Base-by-base conservation (phyloP, 257 asterid species). In the Solanum dulcamara region DNA sequence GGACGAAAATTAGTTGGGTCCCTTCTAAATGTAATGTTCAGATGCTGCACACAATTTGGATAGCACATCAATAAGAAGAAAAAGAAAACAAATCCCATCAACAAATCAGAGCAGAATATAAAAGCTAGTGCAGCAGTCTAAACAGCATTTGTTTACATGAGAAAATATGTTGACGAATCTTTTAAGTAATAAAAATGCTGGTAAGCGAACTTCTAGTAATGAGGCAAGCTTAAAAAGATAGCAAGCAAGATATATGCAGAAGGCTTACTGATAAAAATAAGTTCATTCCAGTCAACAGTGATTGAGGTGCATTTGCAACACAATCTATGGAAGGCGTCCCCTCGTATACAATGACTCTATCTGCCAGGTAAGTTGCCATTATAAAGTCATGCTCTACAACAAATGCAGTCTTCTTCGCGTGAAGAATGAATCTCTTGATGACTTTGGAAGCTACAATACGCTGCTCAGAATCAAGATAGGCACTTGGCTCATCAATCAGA, bases 291-390 rank as follows among this genome's bases (percentile, higher is more conserved):
- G 98, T 95, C 92, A 97, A 88, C 88, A 97, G 90, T 8, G 99
- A 97, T 82, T 97, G 99, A 71, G 99, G 97, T 55, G 98, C 84
- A 92, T 95, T 97, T 81, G 99, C 99, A 28, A 84, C 86, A 88
- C 99, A 97, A 86, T 95, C 98, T 32, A 97, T 75, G 51, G 98
- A 95, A 72, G 99, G 98, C 51, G 2, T 84, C 59, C 99, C 99
- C 90, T 97, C 98, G 2, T 93, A 97, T 87, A 97, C 98, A 82
- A 97, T 93, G 80, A 97, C 99, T 89, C 98, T 91, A 87, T 97
- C 99, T 14, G 99, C 99, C 80, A 97, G 97, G 92, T 97, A 97
- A 30, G 99, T 95, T 83, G 99, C 98, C 99, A 97, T 95, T 84
- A 97, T 97, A 87, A 97, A 97, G 88, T 95, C 98, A 44, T 97